Percentiles rank a stretch among this genome's conserved stretches.
These are phyloP conservation scores for Trematosphaeria pertusa DNA, from an alignment of 2,329 filamentous ascomycete genomes.

Conservation along the genomic window DNA sequence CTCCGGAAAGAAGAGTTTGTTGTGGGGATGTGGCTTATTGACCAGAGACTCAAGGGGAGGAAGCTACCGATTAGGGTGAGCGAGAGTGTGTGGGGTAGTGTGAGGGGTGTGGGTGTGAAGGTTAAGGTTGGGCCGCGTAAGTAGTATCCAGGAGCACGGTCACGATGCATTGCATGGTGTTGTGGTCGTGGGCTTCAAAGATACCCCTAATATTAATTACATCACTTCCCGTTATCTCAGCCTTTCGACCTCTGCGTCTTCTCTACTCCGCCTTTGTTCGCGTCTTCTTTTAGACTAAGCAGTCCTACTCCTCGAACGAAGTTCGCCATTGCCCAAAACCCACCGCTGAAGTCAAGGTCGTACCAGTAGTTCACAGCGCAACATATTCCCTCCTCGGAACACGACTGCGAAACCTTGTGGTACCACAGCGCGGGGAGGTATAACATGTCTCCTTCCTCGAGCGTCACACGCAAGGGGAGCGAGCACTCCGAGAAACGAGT, in stretches of 20 bases:
- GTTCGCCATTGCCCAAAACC: conserved; percentile 67
- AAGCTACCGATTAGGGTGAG: conserved; percentile 76
- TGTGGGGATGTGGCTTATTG: conserved; percentile 82
- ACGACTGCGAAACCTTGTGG: conserved; percentile 80
- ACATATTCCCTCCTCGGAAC: conserved; percentile 72
- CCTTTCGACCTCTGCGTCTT: conserved; percentile 1
- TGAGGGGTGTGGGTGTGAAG: conserved; percentile 53
- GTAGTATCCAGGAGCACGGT: conserved; percentile 5
- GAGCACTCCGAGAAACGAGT: conserved; percentile 68
- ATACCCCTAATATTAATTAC: conserved; percentile 10
- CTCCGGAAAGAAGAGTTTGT: conserved; percentile 77
- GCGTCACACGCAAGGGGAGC: conserved; percentile 68
- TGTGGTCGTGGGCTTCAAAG: too few species aligned
- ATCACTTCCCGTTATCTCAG: background rate
- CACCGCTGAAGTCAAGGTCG: conserved; percentile 77
- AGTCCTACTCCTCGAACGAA: conserved; percentile 55
- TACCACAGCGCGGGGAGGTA: conserved; percentile 84
- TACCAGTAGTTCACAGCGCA: conserved; percentile 88
- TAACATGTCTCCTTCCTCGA: conserved; percentile 78
- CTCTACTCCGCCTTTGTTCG: background rate
- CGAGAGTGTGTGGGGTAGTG: conserved; percentile 79
- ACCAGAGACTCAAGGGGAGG: conserved; percentile 78
- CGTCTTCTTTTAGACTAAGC: conserved; percentile 17
- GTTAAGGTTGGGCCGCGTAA: conserved; percentile 33
- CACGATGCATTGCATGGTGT: too few species aligned